Conservation (phyloP, 1,139 yeast species). For the Pichia sp. region DNA sequence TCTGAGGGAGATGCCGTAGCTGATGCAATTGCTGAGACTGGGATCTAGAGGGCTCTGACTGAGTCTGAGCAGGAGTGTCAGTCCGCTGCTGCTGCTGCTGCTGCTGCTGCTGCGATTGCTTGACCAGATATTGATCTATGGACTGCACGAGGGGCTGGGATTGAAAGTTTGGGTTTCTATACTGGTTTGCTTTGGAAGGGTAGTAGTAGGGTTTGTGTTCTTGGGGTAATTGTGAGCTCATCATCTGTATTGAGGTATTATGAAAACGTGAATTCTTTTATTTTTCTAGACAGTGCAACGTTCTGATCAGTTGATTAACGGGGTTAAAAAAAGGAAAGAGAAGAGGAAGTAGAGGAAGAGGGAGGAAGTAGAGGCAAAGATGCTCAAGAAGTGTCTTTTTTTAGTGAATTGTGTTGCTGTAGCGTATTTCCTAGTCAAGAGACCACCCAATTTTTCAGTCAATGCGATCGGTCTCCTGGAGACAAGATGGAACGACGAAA, state of each 20-base stretch:
- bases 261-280: too few relatives aligned
- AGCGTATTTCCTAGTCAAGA: too few relatives aligned
- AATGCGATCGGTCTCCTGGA: too few relatives aligned
- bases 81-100: not conserved
- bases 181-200: not conserved
- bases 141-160: not conserved
- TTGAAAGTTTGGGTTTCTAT: not conserved
- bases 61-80: not conserved
- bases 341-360: not conserved
- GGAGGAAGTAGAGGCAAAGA: too few relatives aligned
- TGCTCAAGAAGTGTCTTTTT: too few relatives aligned
- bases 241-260: constrained; percentile 3
- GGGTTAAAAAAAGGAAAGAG: too few relatives aligned
- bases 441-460: too few relatives aligned
- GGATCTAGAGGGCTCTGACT: not conserved
- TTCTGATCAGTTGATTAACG: too few relatives aligned
- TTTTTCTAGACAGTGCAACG: too few relatives aligned
- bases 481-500: too few relatives aligned
- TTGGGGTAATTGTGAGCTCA: constrained; percentile 10
- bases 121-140: not conserved
- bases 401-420: too few relatives aligned
- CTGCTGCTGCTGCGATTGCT: not conserved
- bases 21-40: not conserved
- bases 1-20: not conserved
- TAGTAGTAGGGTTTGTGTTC: constrained; percentile 1